phyloP scores from a whole-genome alignment of 2,329 filamentous ascomycete species.

The Arachnomyces sp. region DNA sequence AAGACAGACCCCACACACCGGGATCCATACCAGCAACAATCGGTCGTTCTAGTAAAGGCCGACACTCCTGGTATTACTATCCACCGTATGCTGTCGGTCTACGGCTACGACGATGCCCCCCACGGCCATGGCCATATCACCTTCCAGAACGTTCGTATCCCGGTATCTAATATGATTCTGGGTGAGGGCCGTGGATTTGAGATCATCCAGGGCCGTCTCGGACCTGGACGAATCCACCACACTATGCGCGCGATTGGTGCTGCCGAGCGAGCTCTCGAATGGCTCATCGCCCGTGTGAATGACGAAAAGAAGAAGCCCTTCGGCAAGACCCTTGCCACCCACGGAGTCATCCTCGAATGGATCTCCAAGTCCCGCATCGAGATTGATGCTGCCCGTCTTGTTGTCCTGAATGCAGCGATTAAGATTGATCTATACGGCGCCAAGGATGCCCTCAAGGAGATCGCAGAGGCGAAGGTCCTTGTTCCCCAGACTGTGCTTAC shows the following conservation, averaged over 20 bases:
- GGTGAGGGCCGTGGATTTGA: slow-evolving; percentile 94
- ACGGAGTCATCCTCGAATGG: slow-evolving; percentile 93
- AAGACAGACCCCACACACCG: slow-evolving; percentile 72
- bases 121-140: slow-evolving; percentile 92
- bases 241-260: slow-evolving; percentile 92
- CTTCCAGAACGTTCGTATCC: slow-evolving; percentile 86
- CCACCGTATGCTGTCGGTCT: slow-evolving; percentile 86
- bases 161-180: slow-evolving; percentile 74
- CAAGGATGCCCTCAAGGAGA: slow-evolving; percentile 85
- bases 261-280: slow-evolving; percentile 84
- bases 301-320: slow-evolving; percentile 87
- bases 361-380: slow-evolving; percentile 87
- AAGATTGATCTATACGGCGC: slow-evolving; percentile 86
- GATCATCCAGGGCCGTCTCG: slow-evolving; percentile 94
- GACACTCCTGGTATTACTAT: slow-evolving; percentile 80
- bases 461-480: slow-evolving; percentile 89
- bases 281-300: slow-evolving; percentile 90
- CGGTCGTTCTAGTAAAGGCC: slow-evolving; percentile 80
- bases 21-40: slow-evolving; percentile 82
- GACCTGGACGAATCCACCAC: slow-evolving; percentile 94
- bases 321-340: slow-evolving; percentile 75
- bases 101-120: slow-evolving; percentile 96
- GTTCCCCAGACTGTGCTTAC: slow-evolving; percentile 73
- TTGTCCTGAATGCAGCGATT: slow-evolving; percentile 90
- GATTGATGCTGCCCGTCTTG: slow-evolving; percentile 81